Evolutionary conservation across 352 stramenopile genomes (phyloP).

Genomic region (Globisporangium rhizosaccharum): DNA sequence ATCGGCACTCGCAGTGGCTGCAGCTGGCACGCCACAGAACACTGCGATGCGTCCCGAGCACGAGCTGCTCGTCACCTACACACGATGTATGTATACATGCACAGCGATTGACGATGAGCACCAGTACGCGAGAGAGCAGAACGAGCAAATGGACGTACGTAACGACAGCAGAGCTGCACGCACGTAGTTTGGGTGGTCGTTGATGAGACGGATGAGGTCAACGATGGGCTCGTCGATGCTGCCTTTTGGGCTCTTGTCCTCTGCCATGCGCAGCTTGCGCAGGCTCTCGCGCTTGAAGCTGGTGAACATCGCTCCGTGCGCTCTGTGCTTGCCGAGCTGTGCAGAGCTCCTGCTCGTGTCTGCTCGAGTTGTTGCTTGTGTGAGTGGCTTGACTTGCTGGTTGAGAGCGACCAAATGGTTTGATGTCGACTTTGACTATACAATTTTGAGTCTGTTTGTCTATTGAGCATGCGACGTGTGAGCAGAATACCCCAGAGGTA

Average conservation of each 20-base stretch:
- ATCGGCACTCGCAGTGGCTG: constrained; percentile 1
- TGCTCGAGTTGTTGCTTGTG: no score
- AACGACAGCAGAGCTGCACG: constrained; percentile 10
- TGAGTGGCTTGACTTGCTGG: no score
- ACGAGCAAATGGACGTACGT: background rate
- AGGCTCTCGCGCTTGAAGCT: constrained; percentile 84
- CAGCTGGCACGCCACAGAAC: constrained; percentile 60
- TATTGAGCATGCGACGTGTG: no score
- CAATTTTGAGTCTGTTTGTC: no score
- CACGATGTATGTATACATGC: background rate
- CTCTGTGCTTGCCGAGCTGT: background rate
- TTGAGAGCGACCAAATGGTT: no score
- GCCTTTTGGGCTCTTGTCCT: constrained; percentile 90
- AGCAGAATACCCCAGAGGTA: no score
- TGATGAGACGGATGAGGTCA: constrained; percentile 85
- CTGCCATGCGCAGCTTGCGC: constrained; percentile 72
- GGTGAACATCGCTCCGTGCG: constrained; percentile 47
- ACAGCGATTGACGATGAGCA: background rate
- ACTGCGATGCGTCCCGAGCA: constrained; percentile 88
- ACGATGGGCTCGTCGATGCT: constrained; percentile 87
- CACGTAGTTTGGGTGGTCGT: constrained; percentile 82
- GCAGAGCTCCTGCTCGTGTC: no score
- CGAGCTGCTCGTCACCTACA: constrained; percentile 86
- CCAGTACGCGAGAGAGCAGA: background rate
- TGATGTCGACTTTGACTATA: no score